These are phyloP conservation scores for Aspergillus japonicus DNA, from an alignment of 2,329 filamentous ascomycete genomes.

Conservation along the genomic window DNA sequence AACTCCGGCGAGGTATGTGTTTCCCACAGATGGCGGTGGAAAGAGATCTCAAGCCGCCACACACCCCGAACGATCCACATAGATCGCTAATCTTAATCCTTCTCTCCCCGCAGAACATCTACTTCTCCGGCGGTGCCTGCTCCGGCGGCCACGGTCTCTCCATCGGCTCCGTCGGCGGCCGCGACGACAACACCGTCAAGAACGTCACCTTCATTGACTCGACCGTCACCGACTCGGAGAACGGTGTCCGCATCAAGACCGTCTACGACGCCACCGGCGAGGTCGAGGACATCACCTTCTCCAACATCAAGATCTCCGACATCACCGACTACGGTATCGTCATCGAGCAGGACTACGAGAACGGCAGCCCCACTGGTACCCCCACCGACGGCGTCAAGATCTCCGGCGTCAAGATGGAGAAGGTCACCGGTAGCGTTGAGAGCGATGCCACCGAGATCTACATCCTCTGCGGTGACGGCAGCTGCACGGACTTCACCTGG, in stretches of 20 bases:
- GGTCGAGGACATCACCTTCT: conserved; percentile 55
- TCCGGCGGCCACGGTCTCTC: conserved; percentile 53
- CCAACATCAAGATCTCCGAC: conserved; percentile 50
- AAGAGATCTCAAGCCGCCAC: no score
- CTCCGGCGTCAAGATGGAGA: conserved; percentile 37
- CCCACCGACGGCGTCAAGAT: conserved; percentile 43
- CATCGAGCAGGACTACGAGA: conserved; percentile 60
- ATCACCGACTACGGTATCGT: conserved; percentile 51
- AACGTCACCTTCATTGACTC: conserved; percentile 53
- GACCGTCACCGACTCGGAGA: conserved; percentile 52
- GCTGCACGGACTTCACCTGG: conserved; percentile 57
- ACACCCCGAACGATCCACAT: no score
- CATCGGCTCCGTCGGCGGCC: conserved; percentile 60
- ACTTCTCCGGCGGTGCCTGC: conserved; percentile 31
- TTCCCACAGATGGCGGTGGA: not conserved
- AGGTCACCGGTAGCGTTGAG: conserved; percentile 37
- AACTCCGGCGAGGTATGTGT: conserved; percentile 52
- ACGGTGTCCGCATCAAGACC: conserved; percentile 61
- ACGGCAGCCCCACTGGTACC: conserved; percentile 43
- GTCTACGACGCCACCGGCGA: conserved; percentile 52
- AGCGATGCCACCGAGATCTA: conserved; percentile 46
- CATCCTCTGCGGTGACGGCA: conserved; percentile 56
- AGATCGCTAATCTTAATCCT: not conserved
- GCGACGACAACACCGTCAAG: conserved; percentile 54
- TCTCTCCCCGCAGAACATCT: conserved; percentile 23